phyloP scores from a whole-genome alignment of 352 stramenopile species.

The Phytophthora tubulina region DNA sequence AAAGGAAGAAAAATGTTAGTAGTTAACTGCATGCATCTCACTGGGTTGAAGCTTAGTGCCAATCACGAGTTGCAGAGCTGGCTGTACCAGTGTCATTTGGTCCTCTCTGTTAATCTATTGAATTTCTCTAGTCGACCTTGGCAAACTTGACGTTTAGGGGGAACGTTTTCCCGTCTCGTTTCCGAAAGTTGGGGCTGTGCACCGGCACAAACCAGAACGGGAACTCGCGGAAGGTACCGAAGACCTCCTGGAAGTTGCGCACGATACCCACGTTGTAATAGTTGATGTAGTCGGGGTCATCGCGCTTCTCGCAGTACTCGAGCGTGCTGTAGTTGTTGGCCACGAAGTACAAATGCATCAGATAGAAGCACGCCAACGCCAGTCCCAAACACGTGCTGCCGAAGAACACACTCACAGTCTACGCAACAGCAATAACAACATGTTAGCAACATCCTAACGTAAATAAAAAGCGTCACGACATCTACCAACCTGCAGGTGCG shows the following conservation, averaged over 20 bases:
- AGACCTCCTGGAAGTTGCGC: constrained; percentile 81
- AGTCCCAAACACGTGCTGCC: constrained; percentile 68
- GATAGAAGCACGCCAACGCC: constrained; percentile 79
- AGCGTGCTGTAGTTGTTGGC: constrained; percentile 84
- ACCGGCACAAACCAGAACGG: constrained; percentile 82
- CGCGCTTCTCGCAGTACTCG: constrained; percentile 89
- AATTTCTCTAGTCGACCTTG: constrained; percentile 60
- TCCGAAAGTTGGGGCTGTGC: constrained; percentile 58
- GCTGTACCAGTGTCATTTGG: too few species aligned
- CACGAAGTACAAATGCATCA: constrained; percentile 79
- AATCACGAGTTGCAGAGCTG: not conserved
- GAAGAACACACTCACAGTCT: constrained; percentile 82
- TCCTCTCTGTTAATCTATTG: constrained; percentile 17
- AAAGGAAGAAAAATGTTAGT: not conserved
- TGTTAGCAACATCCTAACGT: not conserved
- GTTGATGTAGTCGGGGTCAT: constrained; percentile 81
- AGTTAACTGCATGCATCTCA: not conserved
- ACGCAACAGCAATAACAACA: not conserved
- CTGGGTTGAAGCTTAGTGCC: constrained; percentile 13
- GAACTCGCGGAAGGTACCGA: constrained; percentile 68
- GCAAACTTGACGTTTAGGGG: constrained; percentile 60
- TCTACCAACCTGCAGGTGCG: constrained; percentile 64
- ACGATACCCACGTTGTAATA: constrained; percentile 82
- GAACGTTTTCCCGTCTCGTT: constrained; percentile 58
- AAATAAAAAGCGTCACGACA: not conserved